Evolutionary conservation across 2,329 filamentous ascomycete genomes (phyloP), one percentile per base, ranked within the genome.

Genomic region (Fusarium udum): DNA sequence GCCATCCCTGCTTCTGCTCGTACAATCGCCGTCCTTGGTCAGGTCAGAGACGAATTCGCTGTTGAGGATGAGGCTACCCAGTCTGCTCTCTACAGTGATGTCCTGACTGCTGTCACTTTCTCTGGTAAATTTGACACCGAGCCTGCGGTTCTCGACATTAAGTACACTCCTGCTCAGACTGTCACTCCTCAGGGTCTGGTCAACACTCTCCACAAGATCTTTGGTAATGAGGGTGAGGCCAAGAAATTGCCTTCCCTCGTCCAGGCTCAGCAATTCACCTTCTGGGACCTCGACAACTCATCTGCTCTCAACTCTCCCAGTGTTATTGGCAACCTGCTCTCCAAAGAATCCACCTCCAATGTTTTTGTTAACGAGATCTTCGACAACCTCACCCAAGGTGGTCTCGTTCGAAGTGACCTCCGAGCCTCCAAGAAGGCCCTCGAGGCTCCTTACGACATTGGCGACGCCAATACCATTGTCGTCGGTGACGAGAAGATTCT

Each of bases 11-110:
- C 90, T 75, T 93, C 93, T 40, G 89, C 92, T 52, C 90, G 90
- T 83, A 92, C 89, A 71, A 88, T 99, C 73, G 92, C 92, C 42
- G 94, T 98, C 26, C 89, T 99, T 11, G 96, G 96, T 61, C 96
- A 99, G 82, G 95, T 99, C 74, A 84, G 87, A 70, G 91, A 93
- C 75, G 88, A 93, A 72, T 85, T 89, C 67, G 90, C 91, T 66
- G 93, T 96, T 12, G 86, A 90, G 45, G 95, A 98, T 80, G 83
- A 88, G 61, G 92, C 92, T 22, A 85, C 93, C 58, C 93, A 93
- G 81, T 98, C 96, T n/a, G 89, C 89, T 24, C 89, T 99, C 7
- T 98, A 95, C 82, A 91, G 92, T n/a, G 96, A 99, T 81, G 94
- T 98, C 9, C 86, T 98, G 61, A 93, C 95, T 14, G 89, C 95